Percentiles rank a stretch among this genome's conserved stretches.
These are phyloP conservation scores for Citrullus colocynthis DNA, from an alignment of 306 rosid genomes.

Conservation along the genomic window DNA sequence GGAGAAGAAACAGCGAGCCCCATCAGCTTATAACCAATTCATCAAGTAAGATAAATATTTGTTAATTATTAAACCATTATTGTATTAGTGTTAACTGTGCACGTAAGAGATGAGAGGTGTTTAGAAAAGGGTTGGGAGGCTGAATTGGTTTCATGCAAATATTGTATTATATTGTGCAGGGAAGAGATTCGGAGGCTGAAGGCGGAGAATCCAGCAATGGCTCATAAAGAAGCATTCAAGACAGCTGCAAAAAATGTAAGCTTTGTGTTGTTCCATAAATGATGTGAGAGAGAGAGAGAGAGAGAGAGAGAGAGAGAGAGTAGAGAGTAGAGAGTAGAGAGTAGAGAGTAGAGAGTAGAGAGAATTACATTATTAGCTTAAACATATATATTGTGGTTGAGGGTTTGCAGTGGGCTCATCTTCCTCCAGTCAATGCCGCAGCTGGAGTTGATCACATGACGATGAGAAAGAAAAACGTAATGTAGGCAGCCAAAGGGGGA, in stretches of 20 bases:
- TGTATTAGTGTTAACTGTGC: no score
- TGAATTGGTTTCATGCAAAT: background rate
- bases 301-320: no score
- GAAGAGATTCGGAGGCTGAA: slow-evolving; percentile 92
- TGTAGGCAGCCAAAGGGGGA: background rate
- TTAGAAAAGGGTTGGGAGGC: no score
- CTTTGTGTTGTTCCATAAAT: background rate
- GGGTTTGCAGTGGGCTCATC: slow-evolving; percentile 71
- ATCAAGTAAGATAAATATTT: slow-evolving; percentile 42
- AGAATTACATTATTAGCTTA: no score
- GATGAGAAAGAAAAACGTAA: background rate
- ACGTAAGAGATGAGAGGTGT: no score
- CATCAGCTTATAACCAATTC: slow-evolving; percentile 87
- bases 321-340: no score
- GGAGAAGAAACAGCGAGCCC: slow-evolving; percentile 91
- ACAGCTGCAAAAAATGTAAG: slow-evolving; percentile 80
- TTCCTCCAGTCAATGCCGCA: slow-evolving; percentile 48
- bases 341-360: no score
- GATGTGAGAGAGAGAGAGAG: no score
- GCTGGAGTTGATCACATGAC: slow-evolving; percentile 21
- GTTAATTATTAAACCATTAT: no score
- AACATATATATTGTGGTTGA: background rate
- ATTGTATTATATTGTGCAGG: slow-evolving; percentile 16
- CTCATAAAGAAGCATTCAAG: slow-evolving; percentile 91
- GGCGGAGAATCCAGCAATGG: slow-evolving; percentile 69